Conservation (phyloP, 2,329 filamentous ascomycete genomes). For the Acrocalymma vagum region DNA sequence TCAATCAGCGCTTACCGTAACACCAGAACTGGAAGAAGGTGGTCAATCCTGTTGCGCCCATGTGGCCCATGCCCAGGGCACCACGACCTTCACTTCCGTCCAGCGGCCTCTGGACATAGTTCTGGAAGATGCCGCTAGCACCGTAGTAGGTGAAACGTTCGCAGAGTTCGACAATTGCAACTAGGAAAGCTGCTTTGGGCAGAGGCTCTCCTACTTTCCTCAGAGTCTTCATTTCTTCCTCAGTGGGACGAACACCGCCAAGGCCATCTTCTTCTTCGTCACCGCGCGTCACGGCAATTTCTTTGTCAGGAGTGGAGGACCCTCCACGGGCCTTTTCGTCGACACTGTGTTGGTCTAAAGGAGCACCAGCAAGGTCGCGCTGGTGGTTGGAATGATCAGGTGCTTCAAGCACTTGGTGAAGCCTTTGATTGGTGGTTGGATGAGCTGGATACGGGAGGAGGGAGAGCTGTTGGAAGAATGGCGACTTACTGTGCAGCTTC, state of each 20-base stretch:
- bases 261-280: conserved; percentile 35
- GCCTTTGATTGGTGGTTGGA: too few species aligned
- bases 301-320: conserved; percentile 32
- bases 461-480: too few species aligned
- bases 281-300: conserved; percentile 14
- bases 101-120: conserved; percentile 56
- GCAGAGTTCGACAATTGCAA: conserved; percentile 60
- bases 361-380: conserved; percentile 37
- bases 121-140: conserved; percentile 58
- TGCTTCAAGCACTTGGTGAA: conserved; percentile 39
- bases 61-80: conserved; percentile 54
- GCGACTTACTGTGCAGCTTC: conserved; percentile 39
- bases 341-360: conserved; percentile 27
- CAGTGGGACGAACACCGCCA: conserved; percentile 49
- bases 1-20: conserved; percentile 37
- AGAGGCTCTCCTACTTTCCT: conserved; percentile 57
- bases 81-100: conserved; percentile 49
- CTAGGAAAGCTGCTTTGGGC: conserved; percentile 56
- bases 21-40: conserved; percentile 56
- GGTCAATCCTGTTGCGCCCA: conserved; percentile 55
- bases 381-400: conserved; percentile 37
- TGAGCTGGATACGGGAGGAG: too few species aligned
- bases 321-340: conserved; percentile 25
- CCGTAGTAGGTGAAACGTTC: conserved; percentile 60
- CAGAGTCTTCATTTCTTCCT: conserved; percentile 52